These are phyloP conservation scores for Carnegiea gigantea DNA, from an alignment of 179 eudicot species.

Conservation along the genomic window DNA sequence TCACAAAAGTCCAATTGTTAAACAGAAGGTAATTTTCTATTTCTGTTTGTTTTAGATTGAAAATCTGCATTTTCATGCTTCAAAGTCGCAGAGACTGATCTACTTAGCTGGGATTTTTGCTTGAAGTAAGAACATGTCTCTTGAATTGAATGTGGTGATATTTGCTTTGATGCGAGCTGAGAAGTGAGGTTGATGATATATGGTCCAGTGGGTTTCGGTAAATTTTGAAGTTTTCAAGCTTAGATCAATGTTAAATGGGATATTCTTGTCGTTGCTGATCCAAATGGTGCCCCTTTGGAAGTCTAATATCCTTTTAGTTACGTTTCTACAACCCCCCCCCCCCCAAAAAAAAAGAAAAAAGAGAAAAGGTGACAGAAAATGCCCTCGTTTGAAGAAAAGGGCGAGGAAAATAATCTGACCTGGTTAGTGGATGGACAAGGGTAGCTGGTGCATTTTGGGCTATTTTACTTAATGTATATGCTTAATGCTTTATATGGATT, in stretches of 20 bases:
- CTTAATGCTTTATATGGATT: neutral
- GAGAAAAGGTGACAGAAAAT: too few relatives aligned
- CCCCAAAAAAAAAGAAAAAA: too few relatives aligned
- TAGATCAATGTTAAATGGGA: neutral
- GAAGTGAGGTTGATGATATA: neutral
- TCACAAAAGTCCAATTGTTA: slow-evolving; percentile 82
- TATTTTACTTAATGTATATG: neutral
- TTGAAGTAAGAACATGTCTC: neutral
- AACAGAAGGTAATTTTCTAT: slow-evolving; percentile 58
- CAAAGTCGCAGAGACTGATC: neutral
- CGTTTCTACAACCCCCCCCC: neutral
- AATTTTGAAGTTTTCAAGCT: neutral
- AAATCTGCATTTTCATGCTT: neutral
- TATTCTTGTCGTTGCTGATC: neutral
- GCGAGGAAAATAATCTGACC: too few relatives aligned
- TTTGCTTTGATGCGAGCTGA: neutral
- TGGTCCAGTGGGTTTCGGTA: neutral
- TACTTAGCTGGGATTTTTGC: neutral
- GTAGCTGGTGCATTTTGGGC: neutral
- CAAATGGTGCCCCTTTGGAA: neutral
- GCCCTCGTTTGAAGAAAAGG: too few relatives aligned
- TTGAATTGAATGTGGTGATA: neutral
- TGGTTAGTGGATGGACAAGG: neutral
- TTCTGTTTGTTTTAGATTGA: neutral
- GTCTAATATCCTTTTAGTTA: neutral